Base-by-base conservation (phyloP, 1,284 basidiomycete genomes). In the Ganoderma lingzhi region DNA sequence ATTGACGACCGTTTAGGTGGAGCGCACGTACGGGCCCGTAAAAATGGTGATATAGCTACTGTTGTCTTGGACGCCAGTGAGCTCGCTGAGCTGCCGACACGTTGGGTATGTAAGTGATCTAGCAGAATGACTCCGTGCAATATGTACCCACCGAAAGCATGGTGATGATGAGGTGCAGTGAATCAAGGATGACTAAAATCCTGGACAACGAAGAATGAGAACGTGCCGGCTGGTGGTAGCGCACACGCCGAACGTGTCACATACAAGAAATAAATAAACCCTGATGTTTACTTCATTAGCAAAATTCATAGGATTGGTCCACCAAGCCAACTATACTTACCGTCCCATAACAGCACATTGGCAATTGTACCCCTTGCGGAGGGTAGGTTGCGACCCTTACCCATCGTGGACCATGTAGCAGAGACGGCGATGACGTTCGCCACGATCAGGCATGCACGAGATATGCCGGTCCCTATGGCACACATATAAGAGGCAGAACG, bases 241-340 rank as follows among this genome's bases (percentile, higher is more conserved):
- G 44, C 19, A 37, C 37, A 4, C 37, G 9, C 8, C 8, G 10
- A 9, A 30, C 51, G 23, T 15, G 6, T 28, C 10, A 9, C 53
- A 14, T 12, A 62, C 61, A 62, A 5, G 61, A 62, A 62, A 17
- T 62, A 62, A 19, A 45, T 28, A 45, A 41, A 9, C 15, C 61
- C 61, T 62, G 5, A 19, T 10, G 10, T 9, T 23, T 2, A 28
- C n/a, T 23, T 15, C 14, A 55, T 28, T 12, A 55, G 30, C 6
- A 28, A 2, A 15, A 12, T 55, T 4, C 12, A 32, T 15, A 4
- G 12, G 5, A 14, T 14, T 10, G 15, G 3, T 0, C 12, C 12
- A 28, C 19, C 15, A 23, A 6, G 9, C 9, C 15, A 1, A 30
- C 1, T 6, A 28, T 28, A 55, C 53, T 55, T 6, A 55, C 53